A percentile compares a stretch with the other conserved stretches of the same genome.
These are phyloP conservation scores for Pascua guehoae DNA, from an alignment of 1,284 basidiomycete genomes.

Conservation along the genomic window DNA sequence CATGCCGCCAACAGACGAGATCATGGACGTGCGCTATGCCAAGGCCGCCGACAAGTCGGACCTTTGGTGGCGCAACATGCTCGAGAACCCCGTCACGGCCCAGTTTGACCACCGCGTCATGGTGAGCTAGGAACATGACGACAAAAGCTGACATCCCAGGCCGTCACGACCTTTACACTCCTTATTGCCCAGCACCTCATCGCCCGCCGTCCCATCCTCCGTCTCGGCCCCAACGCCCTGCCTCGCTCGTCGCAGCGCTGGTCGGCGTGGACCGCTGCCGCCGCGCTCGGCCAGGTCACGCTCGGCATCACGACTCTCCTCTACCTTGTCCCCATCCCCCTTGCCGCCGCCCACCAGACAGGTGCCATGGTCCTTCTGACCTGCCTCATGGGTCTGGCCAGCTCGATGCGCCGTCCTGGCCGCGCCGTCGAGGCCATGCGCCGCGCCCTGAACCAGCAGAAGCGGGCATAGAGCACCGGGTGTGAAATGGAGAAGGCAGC, in stretches of 20 bases:
- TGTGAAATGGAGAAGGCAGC: too few species aligned
- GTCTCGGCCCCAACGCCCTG: constrained; percentile 52
- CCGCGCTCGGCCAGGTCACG: constrained; percentile 80
- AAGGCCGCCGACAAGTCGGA: constrained; percentile 66
- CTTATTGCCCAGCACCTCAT: constrained; percentile 65
- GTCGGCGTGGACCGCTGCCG: constrained; percentile 66
- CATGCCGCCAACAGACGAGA: constrained; percentile 75
- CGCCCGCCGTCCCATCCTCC: constrained; percentile 57
- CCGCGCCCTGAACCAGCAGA: constrained; percentile 8
- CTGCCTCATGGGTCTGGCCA: constrained; percentile 72
- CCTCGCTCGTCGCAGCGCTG: constrained; percentile 66
- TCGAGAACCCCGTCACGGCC: constrained; percentile 96
- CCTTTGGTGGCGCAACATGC: constrained; percentile 84
- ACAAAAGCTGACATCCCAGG: constrained; percentile 52
- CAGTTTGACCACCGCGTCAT: constrained; percentile 94
- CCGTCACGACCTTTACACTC: constrained; percentile 73
- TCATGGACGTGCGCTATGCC: constrained; percentile 74
- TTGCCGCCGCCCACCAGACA: constrained; percentile 92
- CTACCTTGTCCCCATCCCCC: constrained; percentile 87
- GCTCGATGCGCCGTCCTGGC: constrained; percentile 69
- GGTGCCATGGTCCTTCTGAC: constrained; percentile 85
- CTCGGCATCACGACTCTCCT: constrained; percentile 89
- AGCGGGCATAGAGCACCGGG: too few species aligned
- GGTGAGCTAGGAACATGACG: constrained; percentile 53
- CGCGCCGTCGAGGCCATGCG: constrained; percentile 54